Evolutionary conservation across 1,284 basidiomycete genomes (phyloP).

Genomic region (Cystobasidiaceae sp.): DNA sequence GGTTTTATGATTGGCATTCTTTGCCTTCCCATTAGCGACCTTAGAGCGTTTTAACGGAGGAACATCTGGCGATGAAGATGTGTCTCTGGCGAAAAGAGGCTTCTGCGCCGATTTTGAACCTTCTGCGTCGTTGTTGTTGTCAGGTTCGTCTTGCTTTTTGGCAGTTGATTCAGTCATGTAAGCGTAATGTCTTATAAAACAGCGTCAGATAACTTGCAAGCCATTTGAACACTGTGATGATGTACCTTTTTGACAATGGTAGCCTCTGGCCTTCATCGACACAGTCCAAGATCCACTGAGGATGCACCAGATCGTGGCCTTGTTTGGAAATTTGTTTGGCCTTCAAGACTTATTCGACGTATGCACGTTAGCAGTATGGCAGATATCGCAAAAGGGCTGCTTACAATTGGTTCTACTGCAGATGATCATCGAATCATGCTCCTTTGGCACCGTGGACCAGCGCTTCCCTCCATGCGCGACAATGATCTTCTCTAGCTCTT

Average conservation of each 20-base stretch:
- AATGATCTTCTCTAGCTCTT: constrained; percentile 52
- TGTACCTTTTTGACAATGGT: constrained; percentile 63
- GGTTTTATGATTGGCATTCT: too few species aligned
- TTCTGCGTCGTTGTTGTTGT: constrained; percentile 1
- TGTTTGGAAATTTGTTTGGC: constrained; percentile 53
- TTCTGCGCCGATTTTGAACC: background rate
- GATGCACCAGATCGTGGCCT: constrained; percentile 63
- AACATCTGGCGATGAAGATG: constrained; percentile 11
- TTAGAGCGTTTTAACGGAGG: constrained; percentile 2
- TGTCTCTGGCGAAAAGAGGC: background rate
- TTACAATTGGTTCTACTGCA: constrained; percentile 29
- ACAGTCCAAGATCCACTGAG: constrained; percentile 76
- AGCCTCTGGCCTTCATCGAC: constrained; percentile 56
- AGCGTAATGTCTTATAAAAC: background rate
- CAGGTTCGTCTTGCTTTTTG: background rate
- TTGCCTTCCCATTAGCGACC: background rate
- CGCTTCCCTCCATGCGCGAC: constrained; percentile 63
- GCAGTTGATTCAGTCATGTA: constrained; percentile 10
- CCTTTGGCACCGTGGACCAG: constrained; percentile 55
- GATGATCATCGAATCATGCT: constrained; percentile 45
- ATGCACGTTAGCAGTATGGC: background rate
- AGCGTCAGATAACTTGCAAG: background rate
- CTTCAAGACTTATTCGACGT: constrained; percentile 41
- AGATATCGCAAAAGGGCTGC: background rate
- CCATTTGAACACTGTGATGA: background rate